These are phyloP conservation scores for Basipetospora chlamydospora DNA, from an alignment of 2,329 filamentous ascomycete genomes.

Conservation along the genomic window DNA sequence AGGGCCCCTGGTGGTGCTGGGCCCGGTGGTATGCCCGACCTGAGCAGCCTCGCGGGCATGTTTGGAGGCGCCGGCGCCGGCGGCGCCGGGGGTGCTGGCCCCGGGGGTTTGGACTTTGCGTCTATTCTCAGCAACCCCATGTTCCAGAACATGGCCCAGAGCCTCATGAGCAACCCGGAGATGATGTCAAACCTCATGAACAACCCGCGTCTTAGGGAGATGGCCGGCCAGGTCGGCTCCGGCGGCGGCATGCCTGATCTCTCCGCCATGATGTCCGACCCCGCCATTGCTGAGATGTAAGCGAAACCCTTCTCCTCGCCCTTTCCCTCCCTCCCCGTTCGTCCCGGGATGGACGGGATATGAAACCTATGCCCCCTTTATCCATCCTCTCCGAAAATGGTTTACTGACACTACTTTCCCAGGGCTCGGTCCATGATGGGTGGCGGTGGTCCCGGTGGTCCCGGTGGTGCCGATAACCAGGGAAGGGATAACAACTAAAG, in stretches of 20 bases:
- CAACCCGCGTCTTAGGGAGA: conserved; percentile 77
- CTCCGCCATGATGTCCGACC: conserved; percentile 76
- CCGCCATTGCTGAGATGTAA: conserved; percentile 85
- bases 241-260: conserved; percentile 78
- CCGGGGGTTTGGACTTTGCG: conserved; percentile 77
- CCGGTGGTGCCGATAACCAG: conserved; percentile 10
- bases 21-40: conserved; percentile 53
- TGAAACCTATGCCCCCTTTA: no score
- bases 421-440: conserved; percentile 35
- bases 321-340: neutral
- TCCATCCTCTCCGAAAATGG: no score
- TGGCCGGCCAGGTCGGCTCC: conserved; percentile 68
- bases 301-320: conserved; percentile 19
- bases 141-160: conserved; percentile 95
- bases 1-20: conserved; percentile 38
- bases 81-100: conserved; percentile 45
- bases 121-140: conserved; percentile 95
- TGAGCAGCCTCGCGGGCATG: conserved; percentile 58
- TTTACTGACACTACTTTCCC: no score
- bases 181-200: conserved; percentile 85
- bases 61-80: conserved; percentile 48
- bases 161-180: conserved; percentile 91
- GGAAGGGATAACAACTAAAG: neutral
- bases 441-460: conserved; percentile 15
- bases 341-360: no score